phyloP scores from a whole-genome alignment of 2,329 filamentous ascomycete species.

The Penicillium hordei region DNA sequence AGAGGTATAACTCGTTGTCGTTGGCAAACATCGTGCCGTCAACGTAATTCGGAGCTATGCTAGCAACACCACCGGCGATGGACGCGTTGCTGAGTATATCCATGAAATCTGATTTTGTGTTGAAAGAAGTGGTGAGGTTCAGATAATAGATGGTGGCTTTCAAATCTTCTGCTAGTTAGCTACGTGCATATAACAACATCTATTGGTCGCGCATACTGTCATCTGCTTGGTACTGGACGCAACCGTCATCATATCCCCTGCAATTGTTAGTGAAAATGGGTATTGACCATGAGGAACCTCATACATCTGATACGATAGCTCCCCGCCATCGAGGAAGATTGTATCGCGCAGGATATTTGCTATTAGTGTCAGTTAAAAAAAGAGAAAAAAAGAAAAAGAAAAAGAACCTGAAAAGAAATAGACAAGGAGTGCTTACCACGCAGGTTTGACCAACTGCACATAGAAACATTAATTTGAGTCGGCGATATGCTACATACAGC shows the following conservation, averaged over 20 bases:
- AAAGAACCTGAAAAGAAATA: neutral
- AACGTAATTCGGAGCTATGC: constrained; percentile 52
- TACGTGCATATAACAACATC: neutral
- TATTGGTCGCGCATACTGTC: neutral
- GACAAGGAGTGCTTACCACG: constrained; percentile 5
- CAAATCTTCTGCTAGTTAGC: constrained; percentile 11
- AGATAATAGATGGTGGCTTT: constrained; percentile 15
- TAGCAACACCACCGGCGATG: constrained; percentile 19
- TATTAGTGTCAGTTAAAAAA: too few species aligned
- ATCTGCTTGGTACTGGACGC: neutral
- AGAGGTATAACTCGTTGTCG: constrained; percentile 62
- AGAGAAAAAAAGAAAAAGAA: too few species aligned
- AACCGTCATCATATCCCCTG: constrained; percentile 17
- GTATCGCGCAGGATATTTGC: constrained; percentile 22
- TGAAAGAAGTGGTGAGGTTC: constrained; percentile 18
- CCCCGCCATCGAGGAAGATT: constrained; percentile 20
- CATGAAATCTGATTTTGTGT: constrained; percentile 15
- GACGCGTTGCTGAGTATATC: constrained; percentile 37
- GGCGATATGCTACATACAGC: constrained; percentile 5
- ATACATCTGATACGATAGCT: constrained; percentile 18
- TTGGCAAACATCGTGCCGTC: constrained; percentile 68
- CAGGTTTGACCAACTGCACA: constrained; percentile 20
- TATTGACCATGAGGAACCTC: neutral
- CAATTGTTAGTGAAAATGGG: neutral
- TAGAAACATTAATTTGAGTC: constrained; percentile 15